A percentile compares a stretch with the other conserved stretches of the same genome.
phyloP scores from a whole-genome alignment of 1,284 basidiomycete genomes.

The Chalciporus sp. region DNA sequence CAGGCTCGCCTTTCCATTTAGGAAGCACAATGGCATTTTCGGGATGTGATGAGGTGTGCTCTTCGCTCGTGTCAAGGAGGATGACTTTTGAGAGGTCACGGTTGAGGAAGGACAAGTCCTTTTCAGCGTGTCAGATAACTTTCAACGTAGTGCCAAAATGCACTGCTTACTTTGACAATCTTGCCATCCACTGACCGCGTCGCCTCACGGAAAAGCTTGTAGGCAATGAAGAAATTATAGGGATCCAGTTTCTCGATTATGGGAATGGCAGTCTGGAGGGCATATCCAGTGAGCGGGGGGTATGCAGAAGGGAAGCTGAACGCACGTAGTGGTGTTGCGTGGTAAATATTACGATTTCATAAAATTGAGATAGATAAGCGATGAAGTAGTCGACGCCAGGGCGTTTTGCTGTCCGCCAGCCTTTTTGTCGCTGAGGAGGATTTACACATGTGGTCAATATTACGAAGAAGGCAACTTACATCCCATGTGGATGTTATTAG shows the following conservation, averaged over 20 bases:
- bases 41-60: slow-evolving; percentile 80
- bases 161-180: slow-evolving; percentile 70
- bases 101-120: slow-evolving; percentile 92
- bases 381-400: slow-evolving; percentile 98
- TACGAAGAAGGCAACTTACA: slow-evolving; percentile 52
- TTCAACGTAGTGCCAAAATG: background rate
- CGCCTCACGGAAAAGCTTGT: slow-evolving; percentile 90
- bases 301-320: slow-evolving; percentile 16
- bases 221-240: slow-evolving; percentile 87
- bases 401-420: slow-evolving; percentile 91
- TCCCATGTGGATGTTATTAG: slow-evolving; percentile 94
- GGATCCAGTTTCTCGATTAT: slow-evolving; percentile 95
- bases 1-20: slow-evolving; percentile 84
- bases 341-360: slow-evolving; percentile 97
- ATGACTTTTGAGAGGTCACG: slow-evolving; percentile 92
- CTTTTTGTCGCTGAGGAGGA: slow-evolving; percentile 67
- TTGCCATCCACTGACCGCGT: slow-evolving; percentile 80
- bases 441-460: background rate
- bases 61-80: slow-evolving; percentile 83
- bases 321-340: slow-evolving; percentile 87
- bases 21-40: slow-evolving; percentile 88
- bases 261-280: slow-evolving; percentile 80
- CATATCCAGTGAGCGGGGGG: background rate
- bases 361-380: slow-evolving; percentile 95
- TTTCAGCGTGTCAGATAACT: background rate